These are phyloP conservation scores for Nematodospora anomalae DNA, from an alignment of 1,139 yeast genomes.

Conservation along the genomic window DNA sequence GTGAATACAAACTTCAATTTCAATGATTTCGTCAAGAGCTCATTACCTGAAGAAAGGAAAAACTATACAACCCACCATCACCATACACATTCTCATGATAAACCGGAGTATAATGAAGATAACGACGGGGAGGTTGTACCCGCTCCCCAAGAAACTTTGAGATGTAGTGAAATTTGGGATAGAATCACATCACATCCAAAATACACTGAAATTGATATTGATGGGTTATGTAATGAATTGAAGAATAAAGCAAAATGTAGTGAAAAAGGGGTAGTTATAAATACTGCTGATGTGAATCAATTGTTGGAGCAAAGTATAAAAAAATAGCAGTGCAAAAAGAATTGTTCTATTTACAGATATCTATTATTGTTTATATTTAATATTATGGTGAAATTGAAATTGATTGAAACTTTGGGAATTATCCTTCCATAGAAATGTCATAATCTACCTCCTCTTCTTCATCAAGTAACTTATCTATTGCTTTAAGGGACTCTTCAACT, in stretches of 20 bases:
- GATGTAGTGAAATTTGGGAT: constrained; percentile 95
- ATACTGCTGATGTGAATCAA: constrained; percentile 72
- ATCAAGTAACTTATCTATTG: constrained; percentile 39
- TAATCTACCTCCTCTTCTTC: constrained; percentile 46
- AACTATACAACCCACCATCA: background rate
- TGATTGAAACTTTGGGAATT: background rate
- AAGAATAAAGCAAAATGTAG: constrained; percentile 95
- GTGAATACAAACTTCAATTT: constrained; percentile 29
- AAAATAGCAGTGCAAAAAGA: background rate
- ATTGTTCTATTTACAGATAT: constrained; percentile 1
- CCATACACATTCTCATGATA: too few relatives aligned
- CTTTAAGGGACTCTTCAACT: constrained; percentile 24
- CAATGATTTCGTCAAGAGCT: constrained; percentile 37
- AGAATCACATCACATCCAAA: constrained; percentile 91
- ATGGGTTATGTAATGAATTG: constrained; percentile 85
- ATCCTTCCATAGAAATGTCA: constrained; percentile 27
- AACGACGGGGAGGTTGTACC: constrained; percentile 30
- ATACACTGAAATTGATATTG: constrained; percentile 89
- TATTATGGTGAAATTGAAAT: background rate
- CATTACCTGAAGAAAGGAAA: constrained; percentile 14
- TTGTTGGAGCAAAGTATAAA: constrained; percentile 48
- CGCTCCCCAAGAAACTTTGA: constrained; percentile 39
- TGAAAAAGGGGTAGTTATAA: constrained; percentile 84
- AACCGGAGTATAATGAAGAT: constrained; percentile 16
- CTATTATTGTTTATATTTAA: constrained; percentile 2